Evolutionary conservation across 2,329 filamentous ascomycete species (phyloP).

Genomic region (Fusarium sp.): DNA sequence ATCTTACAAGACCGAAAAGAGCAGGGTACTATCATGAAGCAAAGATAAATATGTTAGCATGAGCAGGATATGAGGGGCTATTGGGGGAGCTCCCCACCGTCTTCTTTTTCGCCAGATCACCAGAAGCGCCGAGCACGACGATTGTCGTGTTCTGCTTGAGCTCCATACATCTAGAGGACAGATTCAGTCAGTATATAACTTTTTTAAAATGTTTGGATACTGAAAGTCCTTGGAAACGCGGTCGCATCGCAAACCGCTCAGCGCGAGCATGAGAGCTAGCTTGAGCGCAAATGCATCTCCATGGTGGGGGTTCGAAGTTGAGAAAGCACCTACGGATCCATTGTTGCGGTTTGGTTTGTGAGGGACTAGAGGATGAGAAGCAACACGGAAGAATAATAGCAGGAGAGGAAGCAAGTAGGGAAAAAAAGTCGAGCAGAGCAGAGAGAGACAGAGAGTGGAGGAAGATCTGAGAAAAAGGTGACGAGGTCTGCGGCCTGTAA

Average conservation of each 20-base stretch:
- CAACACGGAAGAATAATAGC: constrained; percentile 15
- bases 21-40: constrained; percentile 82
- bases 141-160: constrained; percentile 99
- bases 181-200: constrained; percentile 31
- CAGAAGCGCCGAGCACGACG: constrained; percentile 95
- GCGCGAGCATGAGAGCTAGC: constrained; percentile 40
- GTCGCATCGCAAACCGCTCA: constrained; percentile 39
- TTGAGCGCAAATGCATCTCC: constrained; percentile 16
- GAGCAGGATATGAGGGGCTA: constrained; percentile 26
- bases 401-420: constrained; percentile 6
- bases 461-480: constrained; percentile 45
- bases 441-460: constrained; percentile 27
- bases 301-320: constrained; percentile 48
- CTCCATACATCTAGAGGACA: constrained; percentile 75
- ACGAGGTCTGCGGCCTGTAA: constrained; percentile 45
- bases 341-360: constrained; percentile 43
- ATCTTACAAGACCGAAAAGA: constrained; percentile 94
- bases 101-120: constrained; percentile 99
- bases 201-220: constrained; percentile 9
- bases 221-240: constrained; percentile 7
- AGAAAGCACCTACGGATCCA: constrained; percentile 49
- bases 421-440: constrained; percentile 20
- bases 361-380: constrained; percentile 19
- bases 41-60: constrained; percentile 45
- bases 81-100: constrained; percentile 73